Evolutionary conservation across 345 rosid species (phyloP).

Genomic region (Eucalyptus lansdowneana): DNA sequence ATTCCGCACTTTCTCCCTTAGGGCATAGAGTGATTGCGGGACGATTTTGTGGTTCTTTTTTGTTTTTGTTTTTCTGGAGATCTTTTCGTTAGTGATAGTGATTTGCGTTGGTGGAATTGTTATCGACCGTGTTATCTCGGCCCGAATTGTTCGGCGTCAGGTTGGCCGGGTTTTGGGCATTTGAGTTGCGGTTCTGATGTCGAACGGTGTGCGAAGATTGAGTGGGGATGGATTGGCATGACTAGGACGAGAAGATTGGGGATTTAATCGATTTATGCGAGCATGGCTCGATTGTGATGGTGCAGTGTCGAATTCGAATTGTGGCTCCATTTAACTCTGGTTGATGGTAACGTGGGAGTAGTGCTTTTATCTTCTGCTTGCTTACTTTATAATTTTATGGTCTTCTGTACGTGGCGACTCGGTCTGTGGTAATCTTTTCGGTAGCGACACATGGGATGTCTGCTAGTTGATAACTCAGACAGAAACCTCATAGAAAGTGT

Average conservation of each 20-base stretch:
- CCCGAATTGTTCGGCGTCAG: not conserved
- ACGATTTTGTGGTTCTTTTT: not conserved
- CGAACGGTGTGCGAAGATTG: not conserved
- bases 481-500: not conserved
- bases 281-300: not conserved
- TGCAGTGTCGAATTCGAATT: not conserved
- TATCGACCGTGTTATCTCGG: not conserved
- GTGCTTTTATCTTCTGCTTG: not conserved
- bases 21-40: not conserved
- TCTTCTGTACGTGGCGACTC: not conserved
- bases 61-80: not conserved
- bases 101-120: not conserved
- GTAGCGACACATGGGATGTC: not conserved
- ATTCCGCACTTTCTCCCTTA: not conserved
- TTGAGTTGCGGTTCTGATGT: fast-evolving
- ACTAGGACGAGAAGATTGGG: not conserved
- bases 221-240: not conserved
- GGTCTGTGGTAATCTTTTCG: not conserved
- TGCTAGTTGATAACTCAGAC: not conserved
- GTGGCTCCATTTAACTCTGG: not conserved
- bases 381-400: not conserved
- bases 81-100: not conserved
- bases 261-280: not conserved
- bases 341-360: not conserved
- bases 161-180: not conserved